A percentile compares a stretch with the other conserved stretches of the same genome.
Evolutionary conservation across 2,329 filamentous ascomycete species (phyloP).

Genomic region (Penicillium digitatum): DNA sequence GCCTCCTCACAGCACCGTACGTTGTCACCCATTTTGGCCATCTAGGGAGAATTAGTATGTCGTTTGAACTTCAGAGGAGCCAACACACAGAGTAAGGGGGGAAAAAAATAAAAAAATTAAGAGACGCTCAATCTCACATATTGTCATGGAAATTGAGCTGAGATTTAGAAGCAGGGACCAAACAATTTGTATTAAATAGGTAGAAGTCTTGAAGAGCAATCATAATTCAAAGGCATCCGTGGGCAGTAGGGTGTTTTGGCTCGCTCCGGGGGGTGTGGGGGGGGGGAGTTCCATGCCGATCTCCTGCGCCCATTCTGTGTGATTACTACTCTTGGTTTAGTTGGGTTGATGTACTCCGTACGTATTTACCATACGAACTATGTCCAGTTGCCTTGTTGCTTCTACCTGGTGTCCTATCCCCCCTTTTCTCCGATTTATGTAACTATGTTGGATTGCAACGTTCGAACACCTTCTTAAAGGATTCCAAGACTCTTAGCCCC

Average conservation of each 20-base stretch:
- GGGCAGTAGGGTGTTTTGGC: neutral
- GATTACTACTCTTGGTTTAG: too few relatives aligned
- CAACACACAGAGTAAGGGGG: neutral
- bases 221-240: neutral
- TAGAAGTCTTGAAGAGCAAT: neutral
- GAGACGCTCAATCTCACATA: neutral
- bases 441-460: neutral
- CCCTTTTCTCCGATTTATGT: neutral
- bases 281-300: too few relatives aligned
- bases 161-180: neutral
- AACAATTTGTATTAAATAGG: neutral
- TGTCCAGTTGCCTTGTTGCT: neutral
- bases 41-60: neutral
- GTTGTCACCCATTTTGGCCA: neutral
- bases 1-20: slow-evolving; percentile 1
- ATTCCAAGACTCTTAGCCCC: neutral
- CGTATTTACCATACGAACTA: neutral
- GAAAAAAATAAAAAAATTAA: too few relatives aligned
- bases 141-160: neutral
- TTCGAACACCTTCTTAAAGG: neutral
- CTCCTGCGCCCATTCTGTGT: too few relatives aligned
- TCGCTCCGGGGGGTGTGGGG: too few relatives aligned
- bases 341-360: too few relatives aligned
- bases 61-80: neutral
- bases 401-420: neutral